Percentiles rank a stretch among this genome's conserved stretches.
These are phyloP conservation scores for Cladorrhinum sp. DNA, from an alignment of 2,329 filamentous ascomycete genomes.

Conservation along the genomic window DNA sequence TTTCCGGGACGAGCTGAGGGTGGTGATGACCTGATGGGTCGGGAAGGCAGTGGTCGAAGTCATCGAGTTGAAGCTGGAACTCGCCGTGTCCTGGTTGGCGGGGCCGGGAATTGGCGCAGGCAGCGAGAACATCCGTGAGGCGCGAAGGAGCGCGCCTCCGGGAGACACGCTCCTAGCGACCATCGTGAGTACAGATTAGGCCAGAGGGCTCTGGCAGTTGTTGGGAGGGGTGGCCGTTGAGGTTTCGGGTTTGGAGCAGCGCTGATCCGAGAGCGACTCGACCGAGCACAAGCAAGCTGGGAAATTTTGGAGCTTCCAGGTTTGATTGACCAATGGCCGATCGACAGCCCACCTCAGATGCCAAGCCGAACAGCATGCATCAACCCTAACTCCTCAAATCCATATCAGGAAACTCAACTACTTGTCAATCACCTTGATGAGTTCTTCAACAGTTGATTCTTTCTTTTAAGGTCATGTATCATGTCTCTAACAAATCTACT, in stretches of 20 bases:
- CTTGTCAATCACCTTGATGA: neutral
- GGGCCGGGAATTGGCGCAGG: constrained; percentile 71
- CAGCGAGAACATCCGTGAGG: constrained; percentile 86
- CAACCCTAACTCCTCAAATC: constrained; percentile 21
- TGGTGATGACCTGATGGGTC: constrained; percentile 79
- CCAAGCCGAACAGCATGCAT: constrained; percentile 1
- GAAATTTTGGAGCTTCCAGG: constrained; percentile 25
- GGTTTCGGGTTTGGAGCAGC: neutral
- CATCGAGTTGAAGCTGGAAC: constrained; percentile 53
- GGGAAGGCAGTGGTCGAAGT: constrained; percentile 75
- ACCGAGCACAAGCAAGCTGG: constrained; percentile 3
- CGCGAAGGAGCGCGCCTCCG: constrained; percentile 70
- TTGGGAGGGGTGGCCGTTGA: constrained; percentile 11
- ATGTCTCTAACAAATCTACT: constrained; percentile 61
- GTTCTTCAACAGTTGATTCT: neutral
- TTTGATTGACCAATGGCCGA: constrained; percentile 1
- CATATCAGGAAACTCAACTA: neutral
- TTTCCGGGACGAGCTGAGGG: constrained; percentile 66
- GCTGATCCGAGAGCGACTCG: neutral
- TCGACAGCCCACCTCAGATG: neutral
- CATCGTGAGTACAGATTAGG: constrained; percentile 26
- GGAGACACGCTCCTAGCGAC: constrained; percentile 47
- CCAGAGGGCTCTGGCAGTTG: constrained; percentile 11
- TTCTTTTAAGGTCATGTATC: neutral
- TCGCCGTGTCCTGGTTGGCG: constrained; percentile 46